phyloP scores from a whole-genome alignment of 768 basidiomycete genomes.

The Melanogaster broomeanus region DNA sequence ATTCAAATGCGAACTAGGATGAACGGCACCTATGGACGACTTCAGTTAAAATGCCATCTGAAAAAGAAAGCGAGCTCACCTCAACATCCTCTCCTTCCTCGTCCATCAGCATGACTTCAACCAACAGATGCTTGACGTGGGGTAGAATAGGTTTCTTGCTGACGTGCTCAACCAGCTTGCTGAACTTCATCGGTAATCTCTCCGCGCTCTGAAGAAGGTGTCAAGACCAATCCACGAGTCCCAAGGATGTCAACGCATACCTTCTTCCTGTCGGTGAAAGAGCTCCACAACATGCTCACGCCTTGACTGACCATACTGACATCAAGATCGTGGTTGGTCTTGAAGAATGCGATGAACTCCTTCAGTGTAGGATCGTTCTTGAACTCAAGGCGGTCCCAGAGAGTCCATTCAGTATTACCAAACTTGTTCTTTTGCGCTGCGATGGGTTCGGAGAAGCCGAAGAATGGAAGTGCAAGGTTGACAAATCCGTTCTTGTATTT shows the following conservation, averaged over 20 bases:
- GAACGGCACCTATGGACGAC: conserved; percentile 67
- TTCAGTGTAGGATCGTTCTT: conserved; percentile 84
- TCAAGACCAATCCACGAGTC: conserved; percentile 6
- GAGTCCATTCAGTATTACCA: conserved; percentile 87
- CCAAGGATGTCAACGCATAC: conserved; percentile 37
- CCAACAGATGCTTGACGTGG: conserved; percentile 80
- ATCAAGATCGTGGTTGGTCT: conserved; percentile 79
- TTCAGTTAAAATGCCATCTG: conserved; percentile 3
- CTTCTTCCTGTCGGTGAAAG: conserved; percentile 93
- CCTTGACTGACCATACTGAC: conserved; percentile 96
- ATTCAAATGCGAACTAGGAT: conserved; percentile 68
- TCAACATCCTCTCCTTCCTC: conserved; percentile 95
- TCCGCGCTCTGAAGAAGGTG: conserved; percentile 70
- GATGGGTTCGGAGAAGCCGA: conserved; percentile 98
- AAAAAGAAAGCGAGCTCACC: conserved; percentile 41
- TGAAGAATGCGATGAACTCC: conserved; percentile 85
- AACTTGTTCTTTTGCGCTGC: conserved; percentile 89
- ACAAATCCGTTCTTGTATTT: conserved; percentile 98
- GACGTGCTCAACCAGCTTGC: conserved; percentile 87
- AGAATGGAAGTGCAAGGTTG: conserved; percentile 97
- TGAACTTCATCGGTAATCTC: conserved; percentile 86
- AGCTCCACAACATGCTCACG: conserved; percentile 97
- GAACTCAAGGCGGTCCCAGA: conserved; percentile 98
- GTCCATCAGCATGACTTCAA: conserved; percentile 93
- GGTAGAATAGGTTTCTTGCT: conserved; percentile 92